phyloP scores from a whole-genome alignment of 139 green algal genomes.

The Chlorella sp. region DNA sequence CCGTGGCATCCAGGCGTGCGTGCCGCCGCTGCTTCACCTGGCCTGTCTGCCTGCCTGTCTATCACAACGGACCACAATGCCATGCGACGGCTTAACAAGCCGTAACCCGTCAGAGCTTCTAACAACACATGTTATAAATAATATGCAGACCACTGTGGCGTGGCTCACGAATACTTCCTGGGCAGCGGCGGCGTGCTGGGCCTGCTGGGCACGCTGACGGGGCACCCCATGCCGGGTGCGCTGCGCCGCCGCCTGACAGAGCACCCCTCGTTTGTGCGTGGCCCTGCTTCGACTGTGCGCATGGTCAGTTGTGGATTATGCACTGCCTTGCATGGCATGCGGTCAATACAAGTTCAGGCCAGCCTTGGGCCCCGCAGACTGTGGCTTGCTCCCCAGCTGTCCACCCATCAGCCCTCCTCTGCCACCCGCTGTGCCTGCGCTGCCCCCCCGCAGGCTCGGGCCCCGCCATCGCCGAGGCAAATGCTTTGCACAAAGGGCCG shows the following conservation, averaged over 20 bases:
- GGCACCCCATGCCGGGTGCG: constrained; percentile 37
- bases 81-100: too few relatives aligned
- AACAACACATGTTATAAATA: not conserved
- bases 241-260: not conserved
- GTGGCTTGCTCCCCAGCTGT: too few relatives aligned
- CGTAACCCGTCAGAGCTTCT: too few relatives aligned
- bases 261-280: too few relatives aligned
- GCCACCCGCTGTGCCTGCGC: not conserved
- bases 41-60: not conserved
- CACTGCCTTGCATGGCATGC: not conserved
- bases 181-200: constrained; percentile 52
- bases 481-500: constrained; percentile 50
- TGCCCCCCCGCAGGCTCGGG: constrained; percentile 23
- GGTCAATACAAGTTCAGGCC: too few relatives aligned
- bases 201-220: constrained; percentile 49
- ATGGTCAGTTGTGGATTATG: constrained; percentile 8
- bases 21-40: too few relatives aligned
- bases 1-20: too few relatives aligned
- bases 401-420: not conserved
- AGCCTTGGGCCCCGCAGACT: not conserved
- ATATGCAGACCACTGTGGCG: not conserved
- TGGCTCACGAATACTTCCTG: constrained; percentile 48
- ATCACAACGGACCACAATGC: too few relatives aligned
- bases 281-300: not conserved
- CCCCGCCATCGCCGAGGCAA: constrained; percentile 39